Base-by-base conservation (phyloP, 306 rosid species). In the Malus orientalis region DNA sequence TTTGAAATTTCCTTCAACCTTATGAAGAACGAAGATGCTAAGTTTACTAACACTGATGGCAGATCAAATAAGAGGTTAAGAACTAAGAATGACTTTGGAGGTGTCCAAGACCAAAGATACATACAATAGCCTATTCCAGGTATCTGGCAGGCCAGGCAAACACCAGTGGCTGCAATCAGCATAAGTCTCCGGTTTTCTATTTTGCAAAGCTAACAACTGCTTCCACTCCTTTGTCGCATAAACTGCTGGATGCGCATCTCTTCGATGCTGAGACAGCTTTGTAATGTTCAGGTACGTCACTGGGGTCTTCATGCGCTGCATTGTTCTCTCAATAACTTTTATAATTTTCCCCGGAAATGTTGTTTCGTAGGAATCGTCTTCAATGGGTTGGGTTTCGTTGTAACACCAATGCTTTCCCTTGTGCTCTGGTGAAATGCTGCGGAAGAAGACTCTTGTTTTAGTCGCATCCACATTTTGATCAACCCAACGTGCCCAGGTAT, bases 91-190 rank as follows among this genome's bases (percentile, higher is more conserved):
- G 59, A 65, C 47, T 71, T 29, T 62, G 33, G 83, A 66, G 29
- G 67, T 55, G 42, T 75, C 60, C 11, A 67, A 55, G 54, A 71
- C 60, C 27, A 78, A 25, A 6, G 60, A 75, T n/a, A 82, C 76
- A 73, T 78, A 81, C 73, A 81, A 22, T n/a, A 86, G 80, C 45
- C 84, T 81, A 78, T 84, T 84, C 86, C 84, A 84, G 8, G 87
- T 84, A 79, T 86, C 90, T 1, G 87, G 90, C 18, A 84, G 59
- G 20, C 87, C 90, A 8, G 90, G 86, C 74, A 86, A 71, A 70
- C 87, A 81, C 90, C 90, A 82, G 70, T 82, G 83, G 76, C 79
- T 87, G 76, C 86, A 87, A 72, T 84, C 86, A 16, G 84, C 77
- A 38, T 36, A 38, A 18, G 47, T 32, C 32, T 70, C 65, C 0